Evolutionary conservation across 805 yeast genomes (phyloP).

Genomic region (Yarrowia sp.): DNA sequence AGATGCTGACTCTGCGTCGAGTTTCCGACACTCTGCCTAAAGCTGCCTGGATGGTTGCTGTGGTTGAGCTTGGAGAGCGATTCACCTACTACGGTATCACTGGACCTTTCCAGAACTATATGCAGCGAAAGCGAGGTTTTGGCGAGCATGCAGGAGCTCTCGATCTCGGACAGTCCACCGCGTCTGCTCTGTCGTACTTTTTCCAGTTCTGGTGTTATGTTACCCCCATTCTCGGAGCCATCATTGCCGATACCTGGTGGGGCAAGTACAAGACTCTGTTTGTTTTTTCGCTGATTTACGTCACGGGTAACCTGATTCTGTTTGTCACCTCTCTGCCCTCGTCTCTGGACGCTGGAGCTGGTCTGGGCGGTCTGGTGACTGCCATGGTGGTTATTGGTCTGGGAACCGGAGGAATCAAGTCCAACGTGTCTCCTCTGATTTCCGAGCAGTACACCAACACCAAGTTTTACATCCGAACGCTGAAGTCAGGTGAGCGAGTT

Average conservation of each 20-base stretch:
- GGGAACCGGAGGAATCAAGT: conserved; percentile 80
- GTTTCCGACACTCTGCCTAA: conserved; percentile 53
- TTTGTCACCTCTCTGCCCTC: conserved; percentile 69
- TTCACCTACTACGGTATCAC: conserved; percentile 77
- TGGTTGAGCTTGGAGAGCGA: conserved; percentile 79
- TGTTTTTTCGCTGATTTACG: conserved; percentile 57
- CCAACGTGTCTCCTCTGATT: conserved; percentile 71
- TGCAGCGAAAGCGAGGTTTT: conserved; percentile 46
- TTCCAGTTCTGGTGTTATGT: conserved; percentile 80
- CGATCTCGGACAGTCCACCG: conserved; percentile 57
- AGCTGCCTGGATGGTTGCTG: conserved; percentile 60
- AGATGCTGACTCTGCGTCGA: conserved; percentile 51
- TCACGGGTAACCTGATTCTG: conserved; percentile 60
- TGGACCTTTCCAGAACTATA: conserved; percentile 75
- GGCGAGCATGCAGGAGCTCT: conserved; percentile 51
- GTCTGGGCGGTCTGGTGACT: conserved; percentile 61
- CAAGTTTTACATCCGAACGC: conserved; percentile 56
- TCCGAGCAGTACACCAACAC: conserved; percentile 70
- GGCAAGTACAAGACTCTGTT: conserved; percentile 72
- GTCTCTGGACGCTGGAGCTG: conserved; percentile 48
- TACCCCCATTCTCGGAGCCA: conserved; percentile 76
- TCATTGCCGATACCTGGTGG: conserved; percentile 68
- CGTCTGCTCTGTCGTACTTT: conserved; percentile 70
- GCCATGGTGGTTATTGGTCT: conserved; percentile 63
- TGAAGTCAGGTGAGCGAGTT: conserved; percentile 63